phyloP scores from a whole-genome alignment of 2,329 filamentous ascomycete genomes.

The Penicillium crustosum region DNA sequence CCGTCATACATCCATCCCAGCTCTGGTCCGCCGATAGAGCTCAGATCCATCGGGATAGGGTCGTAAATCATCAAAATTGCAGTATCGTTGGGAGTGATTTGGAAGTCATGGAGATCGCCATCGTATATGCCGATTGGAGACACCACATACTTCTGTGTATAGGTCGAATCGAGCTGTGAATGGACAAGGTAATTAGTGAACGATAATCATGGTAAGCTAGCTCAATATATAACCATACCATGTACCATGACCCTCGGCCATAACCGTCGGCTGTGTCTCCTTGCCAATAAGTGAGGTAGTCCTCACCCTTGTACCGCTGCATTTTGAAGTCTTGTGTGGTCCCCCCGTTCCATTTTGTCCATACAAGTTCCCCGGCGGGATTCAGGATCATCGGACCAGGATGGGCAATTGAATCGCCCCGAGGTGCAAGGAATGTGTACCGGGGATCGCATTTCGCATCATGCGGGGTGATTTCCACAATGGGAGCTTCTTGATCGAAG shows the following conservation, averaged over 20 bases:
- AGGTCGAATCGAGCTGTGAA: conserved; percentile 28
- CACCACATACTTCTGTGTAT: conserved; percentile 31
- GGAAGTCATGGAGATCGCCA: conserved; percentile 48
- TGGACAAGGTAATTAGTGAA: conserved; percentile 1
- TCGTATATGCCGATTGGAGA: conserved; percentile 21
- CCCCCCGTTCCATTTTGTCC: conserved; percentile 34
- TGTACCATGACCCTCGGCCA: conserved; percentile 36
- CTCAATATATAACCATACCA: conserved; percentile 33
- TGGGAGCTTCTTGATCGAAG: conserved; percentile 31
- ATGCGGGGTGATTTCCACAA: conserved; percentile 27
- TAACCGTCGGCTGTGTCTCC: conserved; percentile 50
- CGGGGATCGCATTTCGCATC: conserved; percentile 30
- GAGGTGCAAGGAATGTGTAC: conserved; percentile 34
- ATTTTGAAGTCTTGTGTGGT: conserved; percentile 50
- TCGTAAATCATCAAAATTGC: conserved; percentile 46
- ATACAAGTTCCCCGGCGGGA: conserved; percentile 29
- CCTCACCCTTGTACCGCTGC: conserved; percentile 46
- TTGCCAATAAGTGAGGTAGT: conserved; percentile 51
- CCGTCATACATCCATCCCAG: conserved; percentile 45
- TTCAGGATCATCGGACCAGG: conserved; percentile 45
- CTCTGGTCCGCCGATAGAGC: conserved; percentile 37
- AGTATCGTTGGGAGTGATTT: conserved; percentile 43
- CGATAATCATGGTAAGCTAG: background rate
- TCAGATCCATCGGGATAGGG: conserved; percentile 42
- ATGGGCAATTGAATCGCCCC: conserved; percentile 33